Percentiles rank a stretch among this genome's conserved stretches.
Conservation (phyloP, 345 rosid species). For the Schrenkiella parvula region DNA sequence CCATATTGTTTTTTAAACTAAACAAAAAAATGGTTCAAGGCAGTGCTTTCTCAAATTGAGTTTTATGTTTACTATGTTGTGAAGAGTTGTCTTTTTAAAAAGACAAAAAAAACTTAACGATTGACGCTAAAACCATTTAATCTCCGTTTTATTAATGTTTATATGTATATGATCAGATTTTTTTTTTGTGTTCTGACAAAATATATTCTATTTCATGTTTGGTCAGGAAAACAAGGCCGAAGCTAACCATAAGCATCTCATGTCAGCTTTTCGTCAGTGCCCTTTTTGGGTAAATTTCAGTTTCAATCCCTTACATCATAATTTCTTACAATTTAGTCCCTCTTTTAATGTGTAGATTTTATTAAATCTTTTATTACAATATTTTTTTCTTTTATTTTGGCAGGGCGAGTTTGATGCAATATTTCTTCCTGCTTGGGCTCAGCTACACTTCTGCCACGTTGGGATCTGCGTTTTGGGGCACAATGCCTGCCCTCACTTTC, state of each 20-base stretch:
- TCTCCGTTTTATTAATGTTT: background rate
- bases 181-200: background rate
- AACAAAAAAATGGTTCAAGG: too few relatives aligned
- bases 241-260: conserved; percentile 49
- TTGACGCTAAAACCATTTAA: background rate
- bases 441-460: conserved; percentile 61
- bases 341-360: background rate
- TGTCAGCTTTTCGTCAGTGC: conserved; percentile 61
- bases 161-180: background rate
- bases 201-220: background rate
- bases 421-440: conserved; percentile 59
- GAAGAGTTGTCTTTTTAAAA: too few relatives aligned
- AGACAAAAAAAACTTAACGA: background rate
- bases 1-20: too few relatives aligned
- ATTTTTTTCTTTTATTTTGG: too few relatives aligned
- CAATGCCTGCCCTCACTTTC: conserved; percentile 59
- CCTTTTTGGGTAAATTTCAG: conserved; percentile 49
- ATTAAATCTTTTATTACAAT: background rate
- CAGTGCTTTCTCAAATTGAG: background rate
- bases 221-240: conserved; percentile 57
- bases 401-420: conserved; percentile 66
- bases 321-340: background rate
- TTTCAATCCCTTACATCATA: background rate
- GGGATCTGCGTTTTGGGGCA: conserved; percentile 54
- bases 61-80: background rate